Percentiles rank a stretch among this genome's conserved stretches.
These are phyloP conservation scores for Malassezia brasiliensis DNA, from an alignment of 1,284 basidiomycete genomes.

Conservation along the genomic window DNA sequence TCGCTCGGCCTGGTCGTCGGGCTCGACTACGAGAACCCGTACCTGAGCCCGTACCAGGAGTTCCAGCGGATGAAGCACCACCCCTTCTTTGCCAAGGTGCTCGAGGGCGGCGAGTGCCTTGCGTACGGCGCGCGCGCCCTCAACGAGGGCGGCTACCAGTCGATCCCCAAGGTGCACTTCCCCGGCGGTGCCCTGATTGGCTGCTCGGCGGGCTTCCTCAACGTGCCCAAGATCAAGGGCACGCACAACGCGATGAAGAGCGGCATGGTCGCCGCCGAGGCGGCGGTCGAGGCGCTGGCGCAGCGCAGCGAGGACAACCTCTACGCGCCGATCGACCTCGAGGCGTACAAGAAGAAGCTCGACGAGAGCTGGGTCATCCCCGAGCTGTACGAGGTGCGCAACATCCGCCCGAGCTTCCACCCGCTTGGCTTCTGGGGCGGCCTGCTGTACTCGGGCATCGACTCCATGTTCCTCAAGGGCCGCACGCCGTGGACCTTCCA, in stretches of 20 bases:
- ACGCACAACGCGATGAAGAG: conserved; percentile 99
- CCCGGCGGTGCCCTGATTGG: conserved; percentile 91
- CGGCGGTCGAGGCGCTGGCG: conserved; percentile 62
- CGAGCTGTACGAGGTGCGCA: conserved; percentile 84
- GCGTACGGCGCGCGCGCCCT: conserved; percentile 85
- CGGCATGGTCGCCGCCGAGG: conserved; percentile 90
- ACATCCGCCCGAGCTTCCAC: conserved; percentile 83
- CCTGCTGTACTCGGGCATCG: conserved; percentile 78
- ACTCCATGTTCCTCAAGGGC: conserved; percentile 75
- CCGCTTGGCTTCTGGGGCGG: conserved; percentile 78
- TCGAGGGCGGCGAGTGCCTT: conserved; percentile 67
- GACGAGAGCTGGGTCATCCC: conserved; percentile 75
- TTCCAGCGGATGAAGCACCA: conserved; percentile 97
- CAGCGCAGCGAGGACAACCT: conserved; percentile 27
- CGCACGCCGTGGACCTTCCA: conserved; percentile 85
- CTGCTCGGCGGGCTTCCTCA: conserved; percentile 87
- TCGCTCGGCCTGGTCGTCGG: conserved; percentile 86
- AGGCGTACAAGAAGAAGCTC: conserved; percentile 64
- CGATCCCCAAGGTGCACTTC: conserved; percentile 81
- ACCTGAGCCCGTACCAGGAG: conserved; percentile 82
- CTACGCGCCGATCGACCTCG: conserved; percentile 59
- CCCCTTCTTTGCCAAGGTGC: conserved; percentile 72
- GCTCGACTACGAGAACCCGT: conserved; percentile 89
- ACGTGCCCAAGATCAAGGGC: conserved; percentile 98
- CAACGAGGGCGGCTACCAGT: conserved; percentile 91